Evolutionary conservation across 345 rosid genomes (phyloP).

Genomic region (Noccaea caerulescens): DNA sequence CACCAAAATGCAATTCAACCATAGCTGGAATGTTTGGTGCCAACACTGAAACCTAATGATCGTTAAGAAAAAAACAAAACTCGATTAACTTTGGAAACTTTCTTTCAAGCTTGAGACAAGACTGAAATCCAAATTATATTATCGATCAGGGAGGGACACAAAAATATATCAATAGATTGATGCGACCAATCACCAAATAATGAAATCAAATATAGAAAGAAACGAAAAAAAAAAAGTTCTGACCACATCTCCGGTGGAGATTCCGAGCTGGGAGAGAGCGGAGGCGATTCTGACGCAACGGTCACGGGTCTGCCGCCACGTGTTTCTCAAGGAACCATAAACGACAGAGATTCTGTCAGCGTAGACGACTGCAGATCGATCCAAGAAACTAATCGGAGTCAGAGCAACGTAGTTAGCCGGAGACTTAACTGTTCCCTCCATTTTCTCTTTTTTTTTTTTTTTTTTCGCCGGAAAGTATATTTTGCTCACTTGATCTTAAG

Average conservation of each 20-base stretch:
- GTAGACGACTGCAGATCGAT: constrained; percentile 60
- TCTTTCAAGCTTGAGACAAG: not conserved
- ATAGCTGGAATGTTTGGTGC: constrained; percentile 79
- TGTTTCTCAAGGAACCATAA: constrained; percentile 52
- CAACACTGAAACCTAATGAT: constrained; percentile 62
- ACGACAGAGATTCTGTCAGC: constrained; percentile 54
- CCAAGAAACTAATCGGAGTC: constrained; percentile 64
- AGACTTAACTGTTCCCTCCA: constrained; percentile 53
- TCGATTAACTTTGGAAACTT: not conserved
- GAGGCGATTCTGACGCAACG: constrained; percentile 76
- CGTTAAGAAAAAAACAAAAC: not conserved
- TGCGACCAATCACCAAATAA: not conserved
- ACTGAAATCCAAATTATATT: not conserved
- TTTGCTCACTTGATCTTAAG: no score
- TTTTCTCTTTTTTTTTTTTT: not conserved
- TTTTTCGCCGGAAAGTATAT: not conserved
- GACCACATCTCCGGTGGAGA: constrained; percentile 60
- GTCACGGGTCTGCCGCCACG: constrained; percentile 65
- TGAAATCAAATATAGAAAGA: not conserved
- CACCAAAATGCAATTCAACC: constrained; percentile 84
- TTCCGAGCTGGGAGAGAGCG: constrained; percentile 48
- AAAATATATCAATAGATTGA: not conserved
- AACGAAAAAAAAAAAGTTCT: constrained; percentile 21
- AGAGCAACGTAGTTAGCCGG: constrained; percentile 62
- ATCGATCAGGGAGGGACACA: not conserved